Percentiles rank a stretch among this genome's conserved stretches.
phyloP scores from a whole-genome alignment of 2,329 filamentous ascomycete species.

The Stagonosporopsis chrysanthemi region DNA sequence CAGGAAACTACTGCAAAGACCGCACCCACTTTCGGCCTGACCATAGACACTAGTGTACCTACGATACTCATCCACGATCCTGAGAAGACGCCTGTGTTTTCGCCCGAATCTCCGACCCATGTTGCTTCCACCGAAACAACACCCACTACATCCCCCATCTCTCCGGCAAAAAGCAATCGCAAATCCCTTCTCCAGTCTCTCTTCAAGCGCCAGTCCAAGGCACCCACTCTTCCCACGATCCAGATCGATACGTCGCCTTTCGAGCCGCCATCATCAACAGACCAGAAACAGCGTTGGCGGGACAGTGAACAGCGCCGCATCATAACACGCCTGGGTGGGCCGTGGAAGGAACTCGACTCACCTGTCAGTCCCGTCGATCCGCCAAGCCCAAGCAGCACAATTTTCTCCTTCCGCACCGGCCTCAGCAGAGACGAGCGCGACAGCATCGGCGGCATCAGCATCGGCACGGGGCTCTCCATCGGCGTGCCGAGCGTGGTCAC shows the following conservation, averaged over 20 bases:
- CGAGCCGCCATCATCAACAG: slow-evolving; percentile 9
- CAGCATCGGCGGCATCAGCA: slow-evolving; percentile 13
- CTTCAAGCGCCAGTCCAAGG: slow-evolving; percentile 14
- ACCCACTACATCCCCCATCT: slow-evolving; percentile 9
- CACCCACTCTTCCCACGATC: slow-evolving; percentile 1
- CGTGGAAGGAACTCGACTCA: slow-evolving; percentile 24
- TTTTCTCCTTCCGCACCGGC: slow-evolving; percentile 11
- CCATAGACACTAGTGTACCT: slow-evolving; percentile 12
- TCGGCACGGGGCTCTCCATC: slow-evolving; percentile 15
- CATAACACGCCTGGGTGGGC: slow-evolving; percentile 30
- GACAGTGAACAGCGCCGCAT: slow-evolving; percentile 32
- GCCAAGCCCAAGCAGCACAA: slow-evolving; percentile 5
- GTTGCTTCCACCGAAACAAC: slow-evolving; percentile 4
- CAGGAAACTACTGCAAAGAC: background rate
- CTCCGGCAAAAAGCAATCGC: slow-evolving; percentile 10
- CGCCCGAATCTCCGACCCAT: slow-evolving; percentile 1
- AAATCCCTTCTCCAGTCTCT: slow-evolving; percentile 11
- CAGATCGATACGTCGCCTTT: slow-evolving; percentile 9
- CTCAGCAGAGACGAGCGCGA: slow-evolving; percentile 2
- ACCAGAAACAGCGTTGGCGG: slow-evolving; percentile 29
- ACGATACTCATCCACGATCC: slow-evolving; percentile 12
- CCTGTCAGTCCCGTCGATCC: slow-evolving; percentile 11
- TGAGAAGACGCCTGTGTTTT: slow-evolving; percentile 15
- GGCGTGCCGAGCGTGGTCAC: slow-evolving; percentile 18
- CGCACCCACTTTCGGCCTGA: slow-evolving; percentile 6